Evolutionary conservation across 78 protist species (phyloP).

Genomic region (Dictyostelium capitatum): DNA sequence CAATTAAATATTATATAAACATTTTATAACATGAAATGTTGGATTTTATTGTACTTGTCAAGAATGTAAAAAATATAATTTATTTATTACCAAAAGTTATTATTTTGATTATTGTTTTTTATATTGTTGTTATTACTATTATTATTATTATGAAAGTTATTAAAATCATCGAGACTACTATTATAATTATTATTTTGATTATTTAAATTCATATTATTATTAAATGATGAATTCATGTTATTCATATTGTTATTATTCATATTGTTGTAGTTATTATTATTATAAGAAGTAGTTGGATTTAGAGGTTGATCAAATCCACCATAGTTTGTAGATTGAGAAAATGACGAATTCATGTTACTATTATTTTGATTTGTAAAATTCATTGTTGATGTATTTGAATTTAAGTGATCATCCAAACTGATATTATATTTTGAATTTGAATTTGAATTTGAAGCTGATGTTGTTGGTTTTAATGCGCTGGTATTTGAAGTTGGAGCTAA

Average conservation of each 20-base stretch:
- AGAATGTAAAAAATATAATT: too few relatives aligned
- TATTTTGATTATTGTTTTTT: neutral
- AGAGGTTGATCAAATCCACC: neutral
- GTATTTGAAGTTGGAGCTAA: neutral
- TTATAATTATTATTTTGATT: slow-evolving; percentile 4
- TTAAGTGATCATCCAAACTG: neutral
- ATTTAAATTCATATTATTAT: neutral
- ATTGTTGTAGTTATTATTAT: neutral
- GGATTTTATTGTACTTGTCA: too few relatives aligned
- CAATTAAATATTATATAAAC: too few relatives aligned
- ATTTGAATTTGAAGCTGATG: too few relatives aligned
- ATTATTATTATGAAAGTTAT: slow-evolving; percentile 9
- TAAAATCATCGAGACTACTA: slow-evolving; percentile 13
- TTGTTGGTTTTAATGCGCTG: neutral
- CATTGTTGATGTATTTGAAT: neutral
- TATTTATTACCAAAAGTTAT: slow-evolving; percentile 2
- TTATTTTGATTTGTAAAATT: neutral
- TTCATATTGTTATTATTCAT: neutral
- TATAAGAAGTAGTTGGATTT: neutral
- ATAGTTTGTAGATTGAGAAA: neutral
- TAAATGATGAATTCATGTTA: slow-evolving; percentile 9
- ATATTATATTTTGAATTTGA: slow-evolving; percentile 12
- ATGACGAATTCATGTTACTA: neutral
- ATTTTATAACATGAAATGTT: too few relatives aligned
- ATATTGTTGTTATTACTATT: neutral